Percentiles rank a stretch among this genome's conserved stretches.
Evolutionary conservation across 2,329 filamentous ascomycete species (phyloP).

Genomic region (Dendryphion nanum): DNA sequence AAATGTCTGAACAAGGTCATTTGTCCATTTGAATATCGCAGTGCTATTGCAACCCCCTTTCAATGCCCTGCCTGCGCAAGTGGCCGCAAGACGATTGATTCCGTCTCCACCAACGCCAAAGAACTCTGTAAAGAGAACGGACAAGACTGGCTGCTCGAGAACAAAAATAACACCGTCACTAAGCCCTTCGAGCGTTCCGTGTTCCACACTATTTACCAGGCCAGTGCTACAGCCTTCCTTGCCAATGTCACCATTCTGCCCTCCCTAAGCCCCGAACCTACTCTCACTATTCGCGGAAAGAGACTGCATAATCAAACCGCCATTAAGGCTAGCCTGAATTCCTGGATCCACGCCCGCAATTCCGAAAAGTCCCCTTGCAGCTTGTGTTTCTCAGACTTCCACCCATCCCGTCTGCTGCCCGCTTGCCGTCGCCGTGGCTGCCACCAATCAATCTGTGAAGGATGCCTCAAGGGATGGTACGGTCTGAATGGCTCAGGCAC

Average conservation of each 20-base stretch:
- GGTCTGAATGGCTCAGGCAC: slow-evolving; percentile 45
- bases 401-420: slow-evolving; percentile 37
- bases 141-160: slow-evolving; percentile 45
- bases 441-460: slow-evolving; percentile 43
- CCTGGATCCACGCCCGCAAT: slow-evolving; percentile 40
- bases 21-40: slow-evolving; percentile 40
- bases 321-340: slow-evolving; percentile 35
- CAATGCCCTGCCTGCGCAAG: slow-evolving; percentile 44
- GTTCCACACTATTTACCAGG: slow-evolving; percentile 24
- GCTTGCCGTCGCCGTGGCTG: slow-evolving; percentile 40
- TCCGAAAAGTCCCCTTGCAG: slow-evolving; percentile 44
- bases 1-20: slow-evolving; percentile 49
- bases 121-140: slow-evolving; percentile 44
- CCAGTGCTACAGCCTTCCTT: slow-evolving; percentile 35
- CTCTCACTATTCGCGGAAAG: slow-evolving; percentile 39
- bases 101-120: slow-evolving; percentile 39
- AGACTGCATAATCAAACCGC: slow-evolving; percentile 42
- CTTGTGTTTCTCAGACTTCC: slow-evolving; percentile 46
- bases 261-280: slow-evolving; percentile 16
- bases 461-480: slow-evolving; percentile 48
- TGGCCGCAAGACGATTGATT: slow-evolving; percentile 37
- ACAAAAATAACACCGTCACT: slow-evolving; percentile 36
- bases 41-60: slow-evolving; percentile 40
- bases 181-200: slow-evolving; percentile 44
- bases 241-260: slow-evolving; percentile 40